phyloP scores from a whole-genome alignment of 139 green algal genomes.

The Mesotaenium endlicherianum region DNA sequence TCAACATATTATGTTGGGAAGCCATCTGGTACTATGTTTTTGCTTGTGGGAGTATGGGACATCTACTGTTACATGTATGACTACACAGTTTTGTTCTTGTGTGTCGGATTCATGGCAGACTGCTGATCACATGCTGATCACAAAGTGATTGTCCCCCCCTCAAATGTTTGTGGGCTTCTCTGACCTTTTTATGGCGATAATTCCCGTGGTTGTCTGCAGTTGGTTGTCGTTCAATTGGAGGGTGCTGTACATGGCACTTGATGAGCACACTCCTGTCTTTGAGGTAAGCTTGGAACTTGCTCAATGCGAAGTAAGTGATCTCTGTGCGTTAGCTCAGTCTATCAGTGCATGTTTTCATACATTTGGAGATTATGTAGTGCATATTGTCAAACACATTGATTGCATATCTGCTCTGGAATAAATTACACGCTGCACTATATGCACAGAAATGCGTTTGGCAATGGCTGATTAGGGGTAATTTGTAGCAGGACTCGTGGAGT shows the following conservation, averaged over 20 bases:
- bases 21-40: background rate
- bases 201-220: conserved; percentile 6
- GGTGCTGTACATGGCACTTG: conserved; percentile 55
- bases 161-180: background rate
- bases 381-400: background rate
- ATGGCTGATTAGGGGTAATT: no score
- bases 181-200: background rate
- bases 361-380: background rate
- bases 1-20: background rate
- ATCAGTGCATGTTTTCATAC: background rate
- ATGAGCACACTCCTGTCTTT: conserved; percentile 54
- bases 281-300: conserved; percentile 14
- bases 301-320: background rate
- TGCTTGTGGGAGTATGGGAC: background rate
- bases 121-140: background rate
- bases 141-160: background rate
- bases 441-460: no score
- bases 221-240: conserved; percentile 72
- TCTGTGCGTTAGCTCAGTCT: background rate
- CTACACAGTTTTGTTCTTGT: background rate
- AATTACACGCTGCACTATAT: background rate
- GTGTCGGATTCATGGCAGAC: background rate
- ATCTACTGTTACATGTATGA: conserved; percentile 1
- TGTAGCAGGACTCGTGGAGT: no score
- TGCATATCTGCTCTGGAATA: background rate